phyloP scores from a whole-genome alignment of 2,329 filamentous ascomycete genomes.

The Sarocladiaceae sp. region DNA sequence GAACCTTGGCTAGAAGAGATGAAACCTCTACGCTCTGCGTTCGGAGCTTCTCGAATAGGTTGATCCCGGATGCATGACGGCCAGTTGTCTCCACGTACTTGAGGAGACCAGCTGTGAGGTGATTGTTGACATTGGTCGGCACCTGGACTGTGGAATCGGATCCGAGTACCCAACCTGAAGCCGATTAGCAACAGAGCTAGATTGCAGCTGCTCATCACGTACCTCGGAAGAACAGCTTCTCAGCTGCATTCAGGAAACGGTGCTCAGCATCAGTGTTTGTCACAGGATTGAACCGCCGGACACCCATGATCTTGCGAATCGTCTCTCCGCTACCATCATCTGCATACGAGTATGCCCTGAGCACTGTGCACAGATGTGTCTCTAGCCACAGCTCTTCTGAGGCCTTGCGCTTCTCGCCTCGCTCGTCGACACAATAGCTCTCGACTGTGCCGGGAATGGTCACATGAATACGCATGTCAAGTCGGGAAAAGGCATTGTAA shows the following conservation, averaged over 20 bases:
- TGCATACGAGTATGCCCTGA: constrained; percentile 93
- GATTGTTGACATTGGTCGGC: constrained; percentile 93
- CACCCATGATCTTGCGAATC: constrained; percentile 96
- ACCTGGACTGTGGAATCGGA: constrained; percentile 97
- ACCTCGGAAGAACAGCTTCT: constrained; percentile 94
- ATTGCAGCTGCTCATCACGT: no score
- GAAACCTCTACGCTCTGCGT: constrained; percentile 90
- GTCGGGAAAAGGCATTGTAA: constrained; percentile 97
- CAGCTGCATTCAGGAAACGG: constrained; percentile 88
- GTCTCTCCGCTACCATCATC: constrained; percentile 92
- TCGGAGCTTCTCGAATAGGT: constrained; percentile 93
- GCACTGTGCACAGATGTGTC: constrained; percentile 91
- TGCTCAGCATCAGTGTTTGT: constrained; percentile 98
- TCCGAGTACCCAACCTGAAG: constrained; percentile 82
- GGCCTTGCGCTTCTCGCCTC: constrained; percentile 88
- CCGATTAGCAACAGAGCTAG: background rate
- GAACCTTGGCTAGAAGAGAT: constrained; percentile 82
- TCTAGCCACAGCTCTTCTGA: constrained; percentile 96
- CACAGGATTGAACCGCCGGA: constrained; percentile 93
- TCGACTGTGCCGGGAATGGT: constrained; percentile 95
- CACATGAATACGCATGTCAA: constrained; percentile 98
- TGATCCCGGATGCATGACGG: constrained; percentile 90
- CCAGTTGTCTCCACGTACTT: constrained; percentile 96
- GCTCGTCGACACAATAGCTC: constrained; percentile 95
- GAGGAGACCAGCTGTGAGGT: constrained; percentile 87